Conservation (phyloP, 495 filamentous ascomycete genomes). For the Hypoxylon crocopeplum region DNA sequence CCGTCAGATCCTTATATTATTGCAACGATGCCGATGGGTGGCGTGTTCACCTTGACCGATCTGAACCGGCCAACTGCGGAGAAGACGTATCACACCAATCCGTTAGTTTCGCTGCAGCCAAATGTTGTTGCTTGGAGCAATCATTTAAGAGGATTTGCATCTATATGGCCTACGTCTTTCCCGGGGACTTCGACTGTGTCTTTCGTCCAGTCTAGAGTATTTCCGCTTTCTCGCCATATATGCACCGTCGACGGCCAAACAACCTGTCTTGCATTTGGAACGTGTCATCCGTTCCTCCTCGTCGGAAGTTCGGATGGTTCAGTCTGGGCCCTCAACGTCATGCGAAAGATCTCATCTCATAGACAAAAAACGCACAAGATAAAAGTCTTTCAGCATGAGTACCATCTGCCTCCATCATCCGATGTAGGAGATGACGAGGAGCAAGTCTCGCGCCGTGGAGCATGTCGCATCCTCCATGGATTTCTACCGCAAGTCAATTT, state of each 20-base stretch:
- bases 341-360: conserved; percentile 54
- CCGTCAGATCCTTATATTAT: conserved; percentile 54
- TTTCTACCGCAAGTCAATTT: conserved; percentile 62
- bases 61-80: conserved; percentile 53
- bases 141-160: conserved; percentile 53
- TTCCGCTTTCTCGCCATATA: conserved; percentile 53
- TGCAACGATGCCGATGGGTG: conserved; percentile 54
- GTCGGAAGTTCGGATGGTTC: conserved; percentile 53
- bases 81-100: conserved; percentile 52
- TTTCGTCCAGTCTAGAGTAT: conserved; percentile 54
- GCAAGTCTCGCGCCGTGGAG: conserved; percentile 63
- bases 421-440: conserved; percentile 12
- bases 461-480: conserved; percentile 60
- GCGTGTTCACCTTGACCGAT: conserved; percentile 53
- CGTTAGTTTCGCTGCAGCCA: conserved; percentile 54
- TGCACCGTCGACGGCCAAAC: conserved; percentile 52
- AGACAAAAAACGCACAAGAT: conserved; percentile 52
- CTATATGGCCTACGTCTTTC: conserved; percentile 53
- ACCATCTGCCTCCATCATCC: conserved; percentile 30
- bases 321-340: conserved; percentile 52
- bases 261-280: conserved; percentile 51
- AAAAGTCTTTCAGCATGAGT: conserved; percentile 57
- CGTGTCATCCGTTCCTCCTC: conserved; percentile 53
- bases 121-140: conserved; percentile 56
- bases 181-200: conserved; percentile 52